A percentile compares a stretch with the other conserved stretches of the same genome.
phyloP scores from a whole-genome alignment of 164 flowering plant genomes.

The Santalum album region DNA sequence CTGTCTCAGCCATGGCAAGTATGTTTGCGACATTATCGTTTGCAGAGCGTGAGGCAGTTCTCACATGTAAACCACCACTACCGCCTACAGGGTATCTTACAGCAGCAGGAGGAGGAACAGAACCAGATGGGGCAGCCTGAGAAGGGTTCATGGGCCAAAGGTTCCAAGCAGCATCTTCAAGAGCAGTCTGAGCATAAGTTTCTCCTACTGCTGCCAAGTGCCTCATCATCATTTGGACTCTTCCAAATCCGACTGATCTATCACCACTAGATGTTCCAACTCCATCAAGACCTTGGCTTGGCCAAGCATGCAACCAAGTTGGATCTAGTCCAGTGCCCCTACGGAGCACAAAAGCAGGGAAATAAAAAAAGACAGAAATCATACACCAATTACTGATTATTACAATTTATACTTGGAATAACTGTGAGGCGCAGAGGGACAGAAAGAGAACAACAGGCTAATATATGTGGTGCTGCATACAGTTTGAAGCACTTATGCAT shows the following conservation, averaged over 20 bases:
- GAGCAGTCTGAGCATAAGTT: constrained; percentile 74
- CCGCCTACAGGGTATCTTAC: constrained; percentile 33
- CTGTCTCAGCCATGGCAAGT: constrained; percentile 88
- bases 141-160: constrained; percentile 70
- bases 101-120: constrained; percentile 31
- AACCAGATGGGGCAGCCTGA: constrained; percentile 45
- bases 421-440: not conserved
- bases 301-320: constrained; percentile 63
- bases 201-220: constrained; percentile 98
- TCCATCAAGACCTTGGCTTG: constrained; percentile 63
- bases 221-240: constrained; percentile 98
- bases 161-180: constrained; percentile 83
- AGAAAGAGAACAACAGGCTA: no score
- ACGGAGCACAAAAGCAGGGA: constrained; percentile 4
- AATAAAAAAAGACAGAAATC: not conserved
- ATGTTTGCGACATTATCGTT: constrained; percentile 55
- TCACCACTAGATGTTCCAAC: constrained; percentile 78
- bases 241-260: constrained; percentile 61
- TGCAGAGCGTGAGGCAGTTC: constrained; percentile 33
- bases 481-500: no score
- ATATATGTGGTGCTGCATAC: no score
- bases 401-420: not conserved
- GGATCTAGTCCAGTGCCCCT: constrained; percentile 58
- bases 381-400: not conserved
- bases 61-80: constrained; percentile 42